Evolutionary conservation across 345 rosid genomes (phyloP), one percentile per base, ranked within the genome.

Genomic region (Angophora floribunda): DNA sequence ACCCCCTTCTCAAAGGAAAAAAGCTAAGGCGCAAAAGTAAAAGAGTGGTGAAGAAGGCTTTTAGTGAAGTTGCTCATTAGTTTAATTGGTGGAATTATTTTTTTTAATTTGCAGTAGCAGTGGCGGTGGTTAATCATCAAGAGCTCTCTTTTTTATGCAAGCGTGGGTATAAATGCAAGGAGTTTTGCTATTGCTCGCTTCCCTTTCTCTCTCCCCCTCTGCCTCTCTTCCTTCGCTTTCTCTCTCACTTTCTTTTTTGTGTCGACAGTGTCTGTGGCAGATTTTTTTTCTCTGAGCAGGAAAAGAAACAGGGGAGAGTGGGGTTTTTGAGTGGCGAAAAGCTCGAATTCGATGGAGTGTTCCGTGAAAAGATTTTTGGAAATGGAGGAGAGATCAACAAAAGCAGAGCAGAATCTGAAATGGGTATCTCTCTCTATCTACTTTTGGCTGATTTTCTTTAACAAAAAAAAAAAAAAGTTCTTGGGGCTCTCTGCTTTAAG

Each of bases 41-140:
- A 41, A 19, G 82, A 75, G 82, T 19, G 49, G 82, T 9, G 82
- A 75, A 75, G 82, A 36, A 36, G 82, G 82, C 26, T 75, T 75
- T 36, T 50, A 52, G 59, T 52, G 30, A 22, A 45, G 51, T 47
- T n/a, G 32, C 63, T 15, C 14, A 14, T 45, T 50, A 87, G n/a
- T 30, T 6, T 30, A 12, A 53, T 78, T 16, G 82, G 50, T 7
- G 49, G 51, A 36, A 28, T 28, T 50, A 9, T 50, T 50, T 36
- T 51, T 53, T 30, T 49, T 87, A 78, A 32, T 78, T 94, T 92
- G 91, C 93, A 87, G 93, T 90, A 87, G 94, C 96, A 90, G 95
- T 92, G 95, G 95, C 95, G 95, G 99, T 96, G 98, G 97, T 95
- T 94, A 92, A 97, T 95, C 98, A 96, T 95, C 97, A 94, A 89